Percentiles rank a stretch among this genome's conserved stretches.
These are phyloP conservation scores for grape (Vitis vinifera) DNA, from an alignment of 164 flowering plant species.

Conservation along the genomic window DNA sequence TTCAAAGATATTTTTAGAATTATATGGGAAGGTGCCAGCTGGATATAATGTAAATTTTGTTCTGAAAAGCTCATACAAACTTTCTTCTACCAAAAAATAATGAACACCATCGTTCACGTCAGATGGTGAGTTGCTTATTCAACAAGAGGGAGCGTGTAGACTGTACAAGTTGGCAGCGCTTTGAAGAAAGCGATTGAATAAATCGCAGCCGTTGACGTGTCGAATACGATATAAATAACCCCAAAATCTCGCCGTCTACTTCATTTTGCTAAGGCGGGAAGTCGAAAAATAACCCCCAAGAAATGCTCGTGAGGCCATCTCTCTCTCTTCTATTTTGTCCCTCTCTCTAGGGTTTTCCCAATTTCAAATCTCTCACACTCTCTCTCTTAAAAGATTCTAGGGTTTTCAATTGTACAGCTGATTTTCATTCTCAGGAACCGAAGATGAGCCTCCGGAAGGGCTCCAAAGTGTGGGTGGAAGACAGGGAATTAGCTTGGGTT, in stretches of 20 bases:
- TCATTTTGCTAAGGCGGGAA: slow-evolving; percentile 38
- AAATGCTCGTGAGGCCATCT: slow-evolving; percentile 21
- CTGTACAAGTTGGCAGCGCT: neutral
- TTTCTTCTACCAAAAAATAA: too few relatives aligned
- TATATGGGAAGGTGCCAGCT: too few relatives aligned
- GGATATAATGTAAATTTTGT: too few relatives aligned
- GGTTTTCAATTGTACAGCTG: slow-evolving; percentile 9
- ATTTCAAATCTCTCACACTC: slow-evolving; percentile 1
- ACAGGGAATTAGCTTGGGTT: slow-evolving; percentile 69
- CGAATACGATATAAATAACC: slow-evolving; percentile 15
- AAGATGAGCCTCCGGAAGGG: slow-evolving; percentile 74
- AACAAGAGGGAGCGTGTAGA: too few relatives aligned
- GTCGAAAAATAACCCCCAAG: slow-evolving; percentile 14
- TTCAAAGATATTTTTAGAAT: too few relatives aligned
- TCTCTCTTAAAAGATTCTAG: slow-evolving; percentile 5
- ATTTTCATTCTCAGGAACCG: slow-evolving; percentile 10
- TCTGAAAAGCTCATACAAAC: too few relatives aligned
- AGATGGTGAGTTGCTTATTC: too few relatives aligned
- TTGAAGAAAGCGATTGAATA: neutral
- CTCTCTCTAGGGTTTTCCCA: slow-evolving; percentile 27
- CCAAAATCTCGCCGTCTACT: slow-evolving; percentile 9
- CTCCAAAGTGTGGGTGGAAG: slow-evolving; percentile 85
- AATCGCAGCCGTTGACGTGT: slow-evolving; percentile 18
- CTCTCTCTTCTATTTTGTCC: slow-evolving; percentile 9
- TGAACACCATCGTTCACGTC: too few relatives aligned